Conservation (phyloP, 129 eudicot species). For the Lactuca sativa region DNA sequence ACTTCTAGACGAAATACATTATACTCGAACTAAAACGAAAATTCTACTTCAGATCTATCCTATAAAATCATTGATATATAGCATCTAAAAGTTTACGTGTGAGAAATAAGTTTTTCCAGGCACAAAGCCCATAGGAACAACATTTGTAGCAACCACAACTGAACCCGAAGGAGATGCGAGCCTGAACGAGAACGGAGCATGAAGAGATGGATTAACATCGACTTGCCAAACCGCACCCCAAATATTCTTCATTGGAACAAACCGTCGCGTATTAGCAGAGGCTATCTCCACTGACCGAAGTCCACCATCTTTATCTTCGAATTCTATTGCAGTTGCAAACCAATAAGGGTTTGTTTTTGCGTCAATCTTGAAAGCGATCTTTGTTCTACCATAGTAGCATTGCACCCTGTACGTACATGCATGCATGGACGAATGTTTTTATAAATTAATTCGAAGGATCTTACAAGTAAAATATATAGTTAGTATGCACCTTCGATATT, state of each 20-base stretch:
- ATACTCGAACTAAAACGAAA: too few species aligned
- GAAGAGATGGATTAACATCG: slow-evolving; percentile 10
- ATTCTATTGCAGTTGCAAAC: slow-evolving; percentile 40
- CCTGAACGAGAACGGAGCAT: slow-evolving; percentile 42
- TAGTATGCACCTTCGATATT: slow-evolving; percentile 23
- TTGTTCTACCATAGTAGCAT: slow-evolving; percentile 36
- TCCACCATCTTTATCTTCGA: slow-evolving; percentile 38
- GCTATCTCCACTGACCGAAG: slow-evolving; percentile 39
- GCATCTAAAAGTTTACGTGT: slow-evolving; percentile 37
- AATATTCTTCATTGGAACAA: slow-evolving; percentile 33
- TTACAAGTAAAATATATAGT: too few species aligned
- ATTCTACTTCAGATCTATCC: neutral
- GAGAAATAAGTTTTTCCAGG: slow-evolving; percentile 44
- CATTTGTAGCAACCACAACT: slow-evolving; percentile 33
- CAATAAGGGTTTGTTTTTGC: slow-evolving; percentile 35
- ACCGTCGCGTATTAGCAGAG: slow-evolving; percentile 6
- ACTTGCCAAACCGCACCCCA: slow-evolving; percentile 63
- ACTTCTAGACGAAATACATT: too few species aligned
- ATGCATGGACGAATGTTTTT: neutral
- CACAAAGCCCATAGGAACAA: slow-evolving; percentile 32
- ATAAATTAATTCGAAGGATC: too few species aligned
- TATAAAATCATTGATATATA: neutral
- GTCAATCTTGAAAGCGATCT: slow-evolving; percentile 40
- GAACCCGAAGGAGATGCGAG: slow-evolving; percentile 16
- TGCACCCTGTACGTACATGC: slow-evolving; percentile 24